A percentile compares a stretch with the other conserved stretches of the same genome.
These are phyloP conservation scores for Scalesia atractyloides DNA, from an alignment of 129 eudicot genomes.

Conservation along the genomic window DNA sequence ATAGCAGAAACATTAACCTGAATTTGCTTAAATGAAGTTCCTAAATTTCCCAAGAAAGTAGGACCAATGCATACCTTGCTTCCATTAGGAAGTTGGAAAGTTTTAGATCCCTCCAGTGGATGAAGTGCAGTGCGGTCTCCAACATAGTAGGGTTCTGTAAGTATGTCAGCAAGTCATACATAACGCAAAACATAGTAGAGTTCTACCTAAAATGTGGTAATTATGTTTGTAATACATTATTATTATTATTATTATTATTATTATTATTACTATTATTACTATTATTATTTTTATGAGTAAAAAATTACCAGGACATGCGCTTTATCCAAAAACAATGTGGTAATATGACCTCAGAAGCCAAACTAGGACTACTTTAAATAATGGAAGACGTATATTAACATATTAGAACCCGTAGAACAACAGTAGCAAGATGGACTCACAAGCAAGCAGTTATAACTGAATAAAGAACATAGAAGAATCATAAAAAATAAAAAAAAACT, in stretches of 20 bases:
- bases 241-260: too few relatives aligned
- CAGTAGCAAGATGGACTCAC: neutral
- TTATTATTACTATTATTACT: too few relatives aligned
- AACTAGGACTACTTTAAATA: slow-evolving; percentile 4
- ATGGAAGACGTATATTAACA: neutral
- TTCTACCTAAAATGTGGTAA: neutral
- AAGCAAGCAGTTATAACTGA: neutral
- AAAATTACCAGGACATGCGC: neutral
- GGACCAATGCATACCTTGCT: slow-evolving; percentile 44
- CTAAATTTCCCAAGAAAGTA: slow-evolving; percentile 14
- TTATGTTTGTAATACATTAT: neutral
- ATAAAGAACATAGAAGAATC: neutral
- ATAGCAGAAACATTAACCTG: neutral
- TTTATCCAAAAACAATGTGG: neutral
- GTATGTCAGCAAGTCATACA: slow-evolving; percentile 18
- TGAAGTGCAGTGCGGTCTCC: slow-evolving; percentile 37
- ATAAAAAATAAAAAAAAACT: too few relatives aligned
- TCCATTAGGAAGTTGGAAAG: slow-evolving; percentile 40
- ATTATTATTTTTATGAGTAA: neutral
- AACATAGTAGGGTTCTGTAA: slow-evolving; percentile 50
- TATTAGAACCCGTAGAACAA: slow-evolving; percentile 4
- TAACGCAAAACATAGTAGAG: slow-evolving; percentile 8
- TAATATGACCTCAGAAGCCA: neutral
- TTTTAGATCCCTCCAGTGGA: slow-evolving; percentile 36
- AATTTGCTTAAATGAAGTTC: neutral